Evolutionary conservation across 148 eudicot genomes (phyloP), one percentile per base, ranked within the genome.

Genomic region (Amaranthus cruentus): DNA sequence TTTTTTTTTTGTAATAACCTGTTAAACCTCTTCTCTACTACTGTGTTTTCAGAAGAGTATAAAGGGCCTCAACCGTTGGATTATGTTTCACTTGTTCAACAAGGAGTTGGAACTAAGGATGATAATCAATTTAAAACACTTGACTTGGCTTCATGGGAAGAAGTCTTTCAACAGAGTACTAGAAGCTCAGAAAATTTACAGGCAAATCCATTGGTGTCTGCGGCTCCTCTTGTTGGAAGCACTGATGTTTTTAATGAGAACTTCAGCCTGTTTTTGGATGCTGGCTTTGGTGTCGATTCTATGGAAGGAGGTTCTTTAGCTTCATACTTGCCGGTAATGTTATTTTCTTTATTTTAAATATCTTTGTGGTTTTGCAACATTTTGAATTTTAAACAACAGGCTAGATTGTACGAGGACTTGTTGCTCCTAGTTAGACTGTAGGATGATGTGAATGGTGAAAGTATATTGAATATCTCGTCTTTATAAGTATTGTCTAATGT

Each of bases 111-210:
- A 38, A 66, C 11, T 53, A 15, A 66, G 70, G 78, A 71, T 72
- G 62, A 76, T 66, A 66, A 21, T 58, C 79, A 84, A 55, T 75
- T 76, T 62, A 77, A 46, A 75, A 68, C 81, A 13, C 81, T 74
- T 67, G 87, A 82, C 67, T 48, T 84, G 81, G 83, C 71, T 48
- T 69, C 79, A 53, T 84, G 87, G 87, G 81, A 84, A 70, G 79
- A 84, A 64, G 77, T 84, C 48, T 74, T 82, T 82, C 79, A 84
- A 66, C 85, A 79, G 74, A 73, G 75, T 79, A 77, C 73, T 43
- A 70, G 75, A 50, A 71, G 52, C 10, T 61, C 79, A 4, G 83
- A 59, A 52, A 55, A 71, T 76, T 56, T 80, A 70, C 66, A 53
- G 54, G 68, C 78, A 12, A 76, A 76, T 68, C 70, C 83, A 9